Evolutionary conservation across 352 stramenopile genomes (phyloP), one percentile per base, ranked within the genome.

Genomic region (Pythium aphanidermatum): DNA sequence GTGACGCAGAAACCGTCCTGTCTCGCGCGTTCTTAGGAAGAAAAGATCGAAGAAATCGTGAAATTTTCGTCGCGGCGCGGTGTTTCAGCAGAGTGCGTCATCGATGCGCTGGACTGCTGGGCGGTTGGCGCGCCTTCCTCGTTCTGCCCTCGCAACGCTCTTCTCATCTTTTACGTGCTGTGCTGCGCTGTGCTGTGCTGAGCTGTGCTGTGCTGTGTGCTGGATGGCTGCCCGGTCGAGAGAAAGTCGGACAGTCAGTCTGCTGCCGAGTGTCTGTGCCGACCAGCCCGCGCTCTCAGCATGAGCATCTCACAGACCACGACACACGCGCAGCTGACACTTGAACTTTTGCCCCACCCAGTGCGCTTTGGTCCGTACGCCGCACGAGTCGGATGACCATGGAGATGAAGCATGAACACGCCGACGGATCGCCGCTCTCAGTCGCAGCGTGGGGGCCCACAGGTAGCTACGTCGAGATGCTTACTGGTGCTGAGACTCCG

Each of bases 401-500:
- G 51, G 51, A 53, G 43, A 54, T 52, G 14, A 60, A 60, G 40
- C 51, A 42, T 19, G 51, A 60, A 42, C 38, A 60, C 11, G 42
- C 51, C 14, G 51, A 60, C 30, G 51, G 43, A 44, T 60, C 51
- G 9, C 51, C 51, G 17, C 36, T 60, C 5, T 60, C 51, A 20
- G 52, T 60, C 21, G 31, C 40, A 38, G 60, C 38, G 16, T 67
- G 55, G 55, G 48, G 30, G 27, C 41, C 46, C 20, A 43, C 26
- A 14, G 43, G 46, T 10, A 54, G 55, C 49, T 56, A 54, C 46
- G 60, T 51, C 4, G 52, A 60, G n/a, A 60, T 60, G 52, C 39
- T 60, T 24, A 48, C 50, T 12, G 33, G 35, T n/a, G 43, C 34
- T 5, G 48, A 60, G 48, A 53, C 47, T 3, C 43, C 44, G 9